phyloP scores from a whole-genome alignment of 345 rosid species.

The Linum lewisii region DNA sequence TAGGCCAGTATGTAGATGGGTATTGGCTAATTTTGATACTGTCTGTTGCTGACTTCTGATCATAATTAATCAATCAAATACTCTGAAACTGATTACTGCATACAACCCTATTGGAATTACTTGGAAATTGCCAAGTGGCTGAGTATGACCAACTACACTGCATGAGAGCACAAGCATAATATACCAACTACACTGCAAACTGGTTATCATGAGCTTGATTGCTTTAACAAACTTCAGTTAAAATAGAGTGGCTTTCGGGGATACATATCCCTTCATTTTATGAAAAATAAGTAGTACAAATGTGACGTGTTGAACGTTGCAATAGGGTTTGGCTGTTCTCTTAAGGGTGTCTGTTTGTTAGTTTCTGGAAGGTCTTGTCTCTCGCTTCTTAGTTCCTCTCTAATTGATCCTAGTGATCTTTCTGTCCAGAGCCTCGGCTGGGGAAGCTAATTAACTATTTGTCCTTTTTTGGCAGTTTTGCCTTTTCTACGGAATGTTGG shows the following conservation, averaged over 20 bases:
- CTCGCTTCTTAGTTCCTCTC: no score
- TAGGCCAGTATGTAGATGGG: neutral
- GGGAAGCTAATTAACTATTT: neutral
- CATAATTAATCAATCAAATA: no score
- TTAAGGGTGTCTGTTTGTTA: neutral
- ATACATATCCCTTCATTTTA: neutral
- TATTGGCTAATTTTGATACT: no score
- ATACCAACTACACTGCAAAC: neutral
- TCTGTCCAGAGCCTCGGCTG: neutral
- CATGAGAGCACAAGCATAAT: neutral
- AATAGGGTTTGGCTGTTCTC: neutral
- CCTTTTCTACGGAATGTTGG: slow-evolving; percentile 4
- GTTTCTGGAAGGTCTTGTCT: neutral
- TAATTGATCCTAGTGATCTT: neutral
- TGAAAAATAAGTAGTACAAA: neutral
- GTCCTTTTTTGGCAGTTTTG: neutral
- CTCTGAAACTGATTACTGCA: no score
- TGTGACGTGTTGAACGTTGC: neutral
- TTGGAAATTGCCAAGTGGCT: no score
- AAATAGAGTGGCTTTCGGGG: neutral
- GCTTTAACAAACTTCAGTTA: neutral
- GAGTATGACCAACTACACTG: no score
- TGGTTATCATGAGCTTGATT: neutral
- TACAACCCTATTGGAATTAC: no score
- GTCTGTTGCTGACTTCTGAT: no score